Percentiles rank a stretch among this genome's conserved stretches.
phyloP scores from a whole-genome alignment of 306 rosid species.

The Prinsepia uniflora region DNA sequence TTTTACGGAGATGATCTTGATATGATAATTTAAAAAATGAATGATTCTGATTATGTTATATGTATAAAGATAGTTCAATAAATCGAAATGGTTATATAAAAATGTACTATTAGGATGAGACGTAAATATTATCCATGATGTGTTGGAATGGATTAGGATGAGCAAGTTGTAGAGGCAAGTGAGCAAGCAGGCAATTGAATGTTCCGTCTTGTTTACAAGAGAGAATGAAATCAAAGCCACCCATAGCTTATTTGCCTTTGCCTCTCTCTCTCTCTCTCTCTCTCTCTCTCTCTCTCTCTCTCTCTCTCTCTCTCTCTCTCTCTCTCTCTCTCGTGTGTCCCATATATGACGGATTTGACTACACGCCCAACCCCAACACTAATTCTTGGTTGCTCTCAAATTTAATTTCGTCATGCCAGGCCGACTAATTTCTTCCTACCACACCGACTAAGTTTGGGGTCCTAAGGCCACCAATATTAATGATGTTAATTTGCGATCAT shows the following conservation, averaged over 20 bases:
- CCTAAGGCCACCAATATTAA: background rate
- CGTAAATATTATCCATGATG: background rate
- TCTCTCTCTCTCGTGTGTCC: background rate
- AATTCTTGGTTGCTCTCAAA: background rate
- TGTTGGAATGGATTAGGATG: background rate
- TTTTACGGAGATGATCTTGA: no score
- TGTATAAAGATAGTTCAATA: no score
- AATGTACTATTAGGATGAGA: no score
- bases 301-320: no score
- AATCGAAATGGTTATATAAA: no score
- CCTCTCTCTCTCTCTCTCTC: no score
- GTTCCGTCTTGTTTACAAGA: background rate
- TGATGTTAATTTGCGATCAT: no score
- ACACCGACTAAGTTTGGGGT: background rate
- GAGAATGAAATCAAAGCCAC: background rate
- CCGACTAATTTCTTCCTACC: background rate
- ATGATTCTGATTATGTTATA: no score
- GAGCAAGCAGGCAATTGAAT: constrained; percentile 9
- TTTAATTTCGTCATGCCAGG: no score
- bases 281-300: no score
- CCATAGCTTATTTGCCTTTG: background rate
- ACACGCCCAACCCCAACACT: background rate
- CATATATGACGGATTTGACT: constrained; percentile 13
- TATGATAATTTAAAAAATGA: no score
- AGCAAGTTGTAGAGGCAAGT: constrained; percentile 19